Evolutionary conservation across 805 yeast species (phyloP), one percentile per base, ranked within the genome.

Genomic region (Kazachstania martiniae): DNA sequence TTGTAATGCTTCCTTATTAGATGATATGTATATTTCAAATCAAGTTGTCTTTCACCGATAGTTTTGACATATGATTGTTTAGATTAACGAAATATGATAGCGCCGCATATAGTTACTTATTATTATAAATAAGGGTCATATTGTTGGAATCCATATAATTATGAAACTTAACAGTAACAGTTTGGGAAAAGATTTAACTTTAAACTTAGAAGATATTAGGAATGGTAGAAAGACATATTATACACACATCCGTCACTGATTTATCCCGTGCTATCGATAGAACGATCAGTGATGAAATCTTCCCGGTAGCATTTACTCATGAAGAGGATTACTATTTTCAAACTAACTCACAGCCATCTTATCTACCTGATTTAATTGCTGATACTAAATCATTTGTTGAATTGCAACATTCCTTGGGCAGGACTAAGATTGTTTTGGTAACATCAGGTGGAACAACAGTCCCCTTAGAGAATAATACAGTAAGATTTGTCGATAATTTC

Each of bases 401-500:
- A 13, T 58, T 47, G 37, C 93, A 85, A 47, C 39, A 50, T 6
- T 32, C 40, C 3, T 44, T 52, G 25, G 48, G 66, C 4, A 58
- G 61, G 3, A 63, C 66, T 34, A 71, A 66, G 29, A 69, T 89
- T 12, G 97, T 75, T 0, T 60, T 89, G 29, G 93, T 89, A 3
- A 89, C 97, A 0, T 75, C 87, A 7, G 98, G 98, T 12, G 98
- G 98, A 14, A 91, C 97, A 1, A 89, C 96, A 0, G 98, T 89
- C 0, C 98, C 98, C 0, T 62, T 89, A 41, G 98, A 89, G 49
- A 87, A 86, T 58, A 91, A 89, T 51, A 89, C 97, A 0, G 98
- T 89, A 6, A 62, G 98, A 32, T 89, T 91, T 58, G 86, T 89
- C 47, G 98, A 91, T 58, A 89, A 89, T 52, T 91, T 89, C 56